phyloP scores from a whole-genome alignment of 805 yeast species.

The Saturnispora sekii region DNA sequence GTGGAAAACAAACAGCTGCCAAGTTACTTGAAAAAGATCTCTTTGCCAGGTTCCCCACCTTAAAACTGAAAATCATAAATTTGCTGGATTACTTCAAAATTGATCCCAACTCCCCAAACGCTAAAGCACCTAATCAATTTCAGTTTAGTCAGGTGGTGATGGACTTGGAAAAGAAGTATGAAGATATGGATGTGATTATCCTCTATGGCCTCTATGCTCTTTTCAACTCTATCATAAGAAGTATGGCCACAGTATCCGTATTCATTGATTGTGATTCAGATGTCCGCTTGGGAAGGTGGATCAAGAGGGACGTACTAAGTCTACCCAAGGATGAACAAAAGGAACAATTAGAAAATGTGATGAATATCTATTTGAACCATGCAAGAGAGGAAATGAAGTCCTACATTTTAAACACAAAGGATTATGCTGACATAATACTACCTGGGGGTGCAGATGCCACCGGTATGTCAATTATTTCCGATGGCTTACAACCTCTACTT shows the following conservation, averaged over 20 bases:
- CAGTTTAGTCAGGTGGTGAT: slow-evolving; percentile 26
- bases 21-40: slow-evolving; percentile 17
- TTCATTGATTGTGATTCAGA: slow-evolving; percentile 83
- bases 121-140: slow-evolving; percentile 31
- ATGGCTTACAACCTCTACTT: slow-evolving; percentile 43
- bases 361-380: slow-evolving; percentile 40
- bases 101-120: background rate
- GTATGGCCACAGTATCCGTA: slow-evolving; percentile 52
- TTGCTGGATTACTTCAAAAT: slow-evolving; percentile 15
- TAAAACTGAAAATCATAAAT: slow-evolving; percentile 17
- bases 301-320: slow-evolving; percentile 28
- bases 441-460: slow-evolving; percentile 58
- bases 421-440: slow-evolving; percentile 62
- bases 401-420: slow-evolving; percentile 59
- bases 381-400: slow-evolving; percentile 61
- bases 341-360: slow-evolving; percentile 26
- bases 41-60: slow-evolving; percentile 11
- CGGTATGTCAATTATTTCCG: slow-evolving; percentile 52
- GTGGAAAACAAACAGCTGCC: slow-evolving; percentile 26
- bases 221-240: slow-evolving; percentile 47
- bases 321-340: slow-evolving; percentile 7
- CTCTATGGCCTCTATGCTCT: slow-evolving; percentile 78
- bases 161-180: slow-evolving; percentile 4
- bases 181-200: slow-evolving; percentile 30
- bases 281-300: slow-evolving; percentile 73